A percentile compares a stretch with the other conserved stretches of the same genome.
Conservation (phyloP, 768 basidiomycete species). For the Hysterangium stoloniferum region DNA sequence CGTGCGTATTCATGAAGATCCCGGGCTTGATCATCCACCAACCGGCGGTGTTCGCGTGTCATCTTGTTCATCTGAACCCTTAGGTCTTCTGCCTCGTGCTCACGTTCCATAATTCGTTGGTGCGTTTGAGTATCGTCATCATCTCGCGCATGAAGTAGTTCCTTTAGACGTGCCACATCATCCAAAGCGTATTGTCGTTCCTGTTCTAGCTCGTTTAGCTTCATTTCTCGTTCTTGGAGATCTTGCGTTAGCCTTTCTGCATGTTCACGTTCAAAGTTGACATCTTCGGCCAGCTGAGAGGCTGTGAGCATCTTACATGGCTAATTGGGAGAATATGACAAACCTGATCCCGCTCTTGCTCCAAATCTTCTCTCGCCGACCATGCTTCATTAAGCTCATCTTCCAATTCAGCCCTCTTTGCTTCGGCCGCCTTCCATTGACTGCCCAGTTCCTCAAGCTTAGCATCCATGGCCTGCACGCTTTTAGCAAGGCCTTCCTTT, state of each 20-base stretch:
- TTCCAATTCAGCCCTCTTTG: slow-evolving; percentile 48
- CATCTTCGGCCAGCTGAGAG: slow-evolving; percentile 43
- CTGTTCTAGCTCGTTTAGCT: slow-evolving; percentile 41
- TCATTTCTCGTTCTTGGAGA: slow-evolving; percentile 47
- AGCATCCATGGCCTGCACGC: slow-evolving; percentile 4
- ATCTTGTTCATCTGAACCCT: slow-evolving; percentile 48
- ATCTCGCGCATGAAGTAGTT: slow-evolving; percentile 49
- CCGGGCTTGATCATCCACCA: slow-evolving; percentile 32
- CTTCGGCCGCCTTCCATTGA: slow-evolving; percentile 51
- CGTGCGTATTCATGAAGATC: slow-evolving; percentile 39
- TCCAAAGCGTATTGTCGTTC: slow-evolving; percentile 52
- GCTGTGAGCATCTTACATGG: not conserved
- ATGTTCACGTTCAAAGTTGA: slow-evolving; percentile 47
- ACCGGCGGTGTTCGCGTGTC: slow-evolving; percentile 46
- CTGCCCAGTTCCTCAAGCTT: slow-evolving; percentile 30
- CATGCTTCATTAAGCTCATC: slow-evolving; percentile 45
- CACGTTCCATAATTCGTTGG: slow-evolving; percentile 38
- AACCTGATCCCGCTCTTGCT: slow-evolving; percentile 48
- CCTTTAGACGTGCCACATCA: slow-evolving; percentile 45
- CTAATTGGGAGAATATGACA: not conserved
- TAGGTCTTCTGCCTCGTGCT: slow-evolving; percentile 45
- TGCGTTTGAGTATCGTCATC: slow-evolving; percentile 43
- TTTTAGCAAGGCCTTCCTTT: slow-evolving; percentile 1
- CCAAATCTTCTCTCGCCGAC: slow-evolving; percentile 43
- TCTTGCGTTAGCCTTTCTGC: slow-evolving; percentile 38